phyloP scores from a whole-genome alignment of 768 basidiomycete species.

The Rhodotorula graminis region DNA sequence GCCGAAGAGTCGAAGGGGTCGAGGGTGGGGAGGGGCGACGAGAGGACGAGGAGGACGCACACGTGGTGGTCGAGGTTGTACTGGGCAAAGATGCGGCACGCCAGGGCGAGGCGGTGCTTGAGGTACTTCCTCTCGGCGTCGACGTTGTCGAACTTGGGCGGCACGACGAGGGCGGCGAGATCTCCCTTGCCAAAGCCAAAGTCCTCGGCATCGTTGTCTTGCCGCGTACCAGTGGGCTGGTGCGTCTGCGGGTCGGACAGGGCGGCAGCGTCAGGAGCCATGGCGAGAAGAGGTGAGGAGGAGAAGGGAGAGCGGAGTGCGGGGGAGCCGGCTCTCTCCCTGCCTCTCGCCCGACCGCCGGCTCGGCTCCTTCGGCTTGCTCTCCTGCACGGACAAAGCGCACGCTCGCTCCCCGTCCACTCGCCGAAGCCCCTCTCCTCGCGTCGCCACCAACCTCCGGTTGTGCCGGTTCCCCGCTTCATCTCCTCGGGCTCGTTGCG shows the following conservation, averaged over 20 bases:
- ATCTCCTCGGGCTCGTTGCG: no score
- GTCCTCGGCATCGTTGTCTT: neutral
- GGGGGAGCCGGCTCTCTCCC: no score
- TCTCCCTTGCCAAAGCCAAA: conserved; percentile 23
- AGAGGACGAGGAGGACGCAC: neutral
- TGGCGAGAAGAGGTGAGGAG: neutral
- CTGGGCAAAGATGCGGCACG: conserved; percentile 32
- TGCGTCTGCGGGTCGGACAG: neutral
- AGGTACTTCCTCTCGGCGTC: conserved; percentile 23
- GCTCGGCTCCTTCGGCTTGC: no score
- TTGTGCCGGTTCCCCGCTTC: no score
- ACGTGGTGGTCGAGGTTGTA: conserved; percentile 27
- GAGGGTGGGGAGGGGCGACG: neutral
- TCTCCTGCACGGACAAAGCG: no score
- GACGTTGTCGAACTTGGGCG: conserved; percentile 18
- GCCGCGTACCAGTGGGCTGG: neutral
- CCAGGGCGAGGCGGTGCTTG: conserved; percentile 23
- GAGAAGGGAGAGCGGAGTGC: neutral
- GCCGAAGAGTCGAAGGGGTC: no score
- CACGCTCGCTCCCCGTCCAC: no score
- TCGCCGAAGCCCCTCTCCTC: no score
- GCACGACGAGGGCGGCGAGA: conserved; percentile 5
- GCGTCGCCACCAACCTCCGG: no score
- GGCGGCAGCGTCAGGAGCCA: neutral
- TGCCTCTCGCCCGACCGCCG: no score